Conservation (phyloP, 148 eudicot genomes). For the Fagopyrum homotropicum region DNA sequence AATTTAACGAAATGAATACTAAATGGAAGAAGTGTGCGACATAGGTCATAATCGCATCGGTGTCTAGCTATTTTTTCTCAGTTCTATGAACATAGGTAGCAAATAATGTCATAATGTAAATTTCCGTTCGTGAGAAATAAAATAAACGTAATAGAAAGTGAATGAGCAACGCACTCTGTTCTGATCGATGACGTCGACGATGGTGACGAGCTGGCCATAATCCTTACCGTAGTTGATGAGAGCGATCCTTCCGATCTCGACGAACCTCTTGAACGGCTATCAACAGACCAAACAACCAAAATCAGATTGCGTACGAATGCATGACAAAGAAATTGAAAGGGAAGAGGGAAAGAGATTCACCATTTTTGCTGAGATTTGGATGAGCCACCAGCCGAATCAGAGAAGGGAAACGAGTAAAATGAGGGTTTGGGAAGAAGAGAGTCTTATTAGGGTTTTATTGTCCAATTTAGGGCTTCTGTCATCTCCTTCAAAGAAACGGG, state of each 20-base stretch:
- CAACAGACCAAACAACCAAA: conserved; percentile 1
- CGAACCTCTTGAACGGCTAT: conserved; percentile 17
- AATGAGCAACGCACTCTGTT: conserved; percentile 6
- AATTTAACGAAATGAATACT: neutral
- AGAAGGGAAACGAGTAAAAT: neutral
- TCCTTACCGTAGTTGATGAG: conserved; percentile 13
- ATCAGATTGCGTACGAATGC: neutral
- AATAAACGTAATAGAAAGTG: neutral
- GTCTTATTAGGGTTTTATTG: conserved; percentile 1
- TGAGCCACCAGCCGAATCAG: neutral
- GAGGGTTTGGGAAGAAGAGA: neutral
- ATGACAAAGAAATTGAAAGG: neutral
- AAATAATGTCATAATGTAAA: neutral
- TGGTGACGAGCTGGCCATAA: conserved; percentile 12
- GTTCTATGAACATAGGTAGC: neutral
- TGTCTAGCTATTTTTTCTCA: neutral
- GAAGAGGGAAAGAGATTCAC: neutral
- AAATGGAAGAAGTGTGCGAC: neutral
- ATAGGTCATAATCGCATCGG: neutral
- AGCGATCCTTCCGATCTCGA: conserved; percentile 14
- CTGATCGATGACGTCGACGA: conserved; percentile 14
- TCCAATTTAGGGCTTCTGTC: neutral
- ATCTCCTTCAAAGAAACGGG: neutral
- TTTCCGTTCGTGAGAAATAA: no score
- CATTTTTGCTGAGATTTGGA: conserved; percentile 6